Base-by-base conservation (phyloP, 2,329 filamentous ascomycete species). In the Fusarium newnesense region DNA sequence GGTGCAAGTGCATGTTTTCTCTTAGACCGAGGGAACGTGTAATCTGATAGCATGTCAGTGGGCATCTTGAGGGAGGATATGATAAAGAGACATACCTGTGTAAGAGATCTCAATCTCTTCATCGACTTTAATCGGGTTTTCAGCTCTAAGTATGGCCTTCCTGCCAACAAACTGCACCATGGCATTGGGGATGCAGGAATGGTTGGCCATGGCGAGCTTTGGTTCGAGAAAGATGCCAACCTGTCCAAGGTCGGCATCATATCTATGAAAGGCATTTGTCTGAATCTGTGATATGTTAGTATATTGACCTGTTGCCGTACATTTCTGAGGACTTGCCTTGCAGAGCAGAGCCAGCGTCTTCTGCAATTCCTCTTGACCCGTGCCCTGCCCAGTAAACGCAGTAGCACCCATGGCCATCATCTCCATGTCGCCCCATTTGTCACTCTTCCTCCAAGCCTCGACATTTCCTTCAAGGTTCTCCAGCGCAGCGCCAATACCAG, bases 61-160 rank as follows among this genome's bases (percentile, higher is more conserved):
- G 36, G 53, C n/a, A 36, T 39, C 19, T 24, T n/a, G 44, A 52
- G 54, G 30, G 44, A 52, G 54, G 30, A 19, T 34, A 36, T 37
- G 13, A 5, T 24, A 28, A 18, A 32, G 19, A 46, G 26, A 77
- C 60, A n/a, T 44, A 87, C 90, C 89, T 40, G 89, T 88, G 72
- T 92, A 92, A 3, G 88, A 90, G 39, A 92, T 89, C 64, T 87
- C 85, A 60, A 92, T 85, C 80, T 91, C 88, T 32, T 90, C 85
- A 12, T 85, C 88, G 37, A 82, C 77, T 19, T 82, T 75, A 46
- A 92, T 89, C 7, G 82, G 78, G 28, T 75, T 78, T 60, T 87
- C 83, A 4, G 89, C 87, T 42, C 86, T 83, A 19, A 92, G 79
- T 6, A 86, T 79, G 7, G 88, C 86, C 8, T 80, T 83, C 10